Percentiles rank a stretch among this genome's conserved stretches.
Evolutionary conservation across 1,139 yeast species (phyloP).

Genomic region (Kazachstania sp.): DNA sequence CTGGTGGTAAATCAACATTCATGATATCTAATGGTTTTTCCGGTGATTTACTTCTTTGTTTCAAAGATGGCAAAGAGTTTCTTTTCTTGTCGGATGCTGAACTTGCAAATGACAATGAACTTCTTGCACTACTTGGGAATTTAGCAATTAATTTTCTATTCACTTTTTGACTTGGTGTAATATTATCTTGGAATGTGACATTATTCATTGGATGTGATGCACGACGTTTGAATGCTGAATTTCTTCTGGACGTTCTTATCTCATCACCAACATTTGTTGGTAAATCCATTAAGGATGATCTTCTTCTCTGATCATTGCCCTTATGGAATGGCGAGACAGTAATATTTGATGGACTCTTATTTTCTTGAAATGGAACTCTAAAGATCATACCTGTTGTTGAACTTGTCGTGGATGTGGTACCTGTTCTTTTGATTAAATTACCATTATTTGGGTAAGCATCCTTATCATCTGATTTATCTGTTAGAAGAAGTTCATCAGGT

Average conservation of each 20-base stretch:
- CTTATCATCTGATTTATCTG: background rate
- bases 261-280: background rate
- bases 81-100: slow-evolving; percentile 26
- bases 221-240: slow-evolving; percentile 6
- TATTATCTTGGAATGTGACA: background rate
- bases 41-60: slow-evolving; percentile 10
- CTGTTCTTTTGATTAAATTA: slow-evolving; percentile 3
- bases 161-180: background rate
- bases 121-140: slow-evolving; percentile 8
- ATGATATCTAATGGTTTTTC: slow-evolving; percentile 22
- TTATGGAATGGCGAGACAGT: background rate
- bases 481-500: background rate
- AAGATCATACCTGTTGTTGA: slow-evolving; percentile 35
- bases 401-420: slow-evolving; percentile 19
- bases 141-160: background rate
- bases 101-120: slow-evolving; percentile 29
- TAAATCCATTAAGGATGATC: slow-evolving; percentile 9
- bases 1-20: slow-evolving; percentile 40
- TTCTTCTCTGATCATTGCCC: slow-evolving; percentile 6
- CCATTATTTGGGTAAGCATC: background rate
- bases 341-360: slow-evolving; percentile 1
- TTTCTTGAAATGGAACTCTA: slow-evolving; percentile 55
- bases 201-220: slow-evolving; percentile 9
- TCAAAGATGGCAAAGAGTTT: slow-evolving; percentile 9
- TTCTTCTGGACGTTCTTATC: background rate